Base-by-base conservation (phyloP, 805 yeast species). In the Ogataea siamensis region DNA sequence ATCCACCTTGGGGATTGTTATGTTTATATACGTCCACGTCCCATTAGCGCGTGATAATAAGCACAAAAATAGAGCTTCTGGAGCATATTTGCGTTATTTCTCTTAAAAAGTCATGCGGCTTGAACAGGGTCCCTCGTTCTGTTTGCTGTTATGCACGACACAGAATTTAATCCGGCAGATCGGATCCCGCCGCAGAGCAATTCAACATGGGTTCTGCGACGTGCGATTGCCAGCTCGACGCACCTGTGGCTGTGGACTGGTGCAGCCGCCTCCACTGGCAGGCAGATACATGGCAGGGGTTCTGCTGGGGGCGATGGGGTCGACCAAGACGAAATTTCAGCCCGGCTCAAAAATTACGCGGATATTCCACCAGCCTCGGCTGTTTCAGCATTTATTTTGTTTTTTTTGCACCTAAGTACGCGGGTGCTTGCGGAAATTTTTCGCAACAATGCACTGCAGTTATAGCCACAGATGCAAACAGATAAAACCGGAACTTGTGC, bases 81-180 rank as follows among this genome's bases (percentile, higher is more conserved):
- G 18, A 24, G 25, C 34, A 28, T n/a, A 8, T 24, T 37, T 38
- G 45, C 45, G 45, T 31, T 26, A 42, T 42, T 42, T 37, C 45
- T 31, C 17, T 15, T 7, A 8, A 20, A n/a, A 4, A 9, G 25
- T 22, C 16, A 22, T 22, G 43, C 32, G 43, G 43, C 43, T 24
- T 17, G 32, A 21, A 27, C 37, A 31, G 26, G 37, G 45, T 30
- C 39, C 27, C 34, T 17, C 16, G 37, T 39, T 42, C 46, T 42
- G 46, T 42, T 7, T 12, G n/a, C 1, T 10, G 8, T 7, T 21
- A 18, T 16, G 12, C 4, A 15, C 17, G 10, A 20, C 13, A 39
- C 40, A 39, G 43, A 42, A 37, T 9, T 20, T 14, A 24, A 12
- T 42, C 46, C 46, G 46, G 46, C 46, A 39, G 46, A 42, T 34